Base-by-base conservation (phyloP, 2,329 filamentous ascomycete genomes). In the Aspergillus ruber region DNA sequence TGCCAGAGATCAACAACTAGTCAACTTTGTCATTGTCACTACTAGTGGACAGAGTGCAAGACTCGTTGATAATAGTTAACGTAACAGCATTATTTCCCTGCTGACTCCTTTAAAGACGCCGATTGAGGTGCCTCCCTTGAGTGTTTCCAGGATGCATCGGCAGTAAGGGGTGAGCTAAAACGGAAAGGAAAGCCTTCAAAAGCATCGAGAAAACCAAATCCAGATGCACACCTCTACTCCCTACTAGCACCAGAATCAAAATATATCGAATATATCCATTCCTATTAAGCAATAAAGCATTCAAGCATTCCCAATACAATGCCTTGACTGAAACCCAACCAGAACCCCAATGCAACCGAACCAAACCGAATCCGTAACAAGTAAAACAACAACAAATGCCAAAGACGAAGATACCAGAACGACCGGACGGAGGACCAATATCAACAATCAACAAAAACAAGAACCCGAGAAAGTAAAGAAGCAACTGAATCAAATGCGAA, bases 281-380 rank as follows among this genome's bases (percentile, higher is more conserved):
- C 33, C 9, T 29, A 29, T 29, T 29, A 29, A 12, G 12, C 25
- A 29, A 36, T 44, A 54, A 43, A 49, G 44, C 50, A 45, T 44
- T 46, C 45, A 51, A 50, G 43, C 39, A 45, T 44, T 50, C 41
- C 45, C 47, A 43, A 42, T 44, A 44, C 50, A 42, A 47, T 36
- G 10, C 25, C 25, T 29, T 29, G 10, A 29, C 10, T 29, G 10
- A 29, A 29, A 29, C 33, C n/a, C 33, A 36, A 36, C 33, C 33
- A 36, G n/a, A 52, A 49, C 39, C 55, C 54, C 56, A 44, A 39
- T 18, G 17, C 36, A 39, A 17, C 36, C 36, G 17, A 18, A 39
- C n/a, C 17, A 15, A 39, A 20, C 36, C 36, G 17, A 18, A 39
- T 7, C 17, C 15, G 12, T 12, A 46, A 51, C 38, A 52, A 42